phyloP scores from a whole-genome alignment of 1,284 basidiomycete genomes.

The Marasmius fiardii region DNA sequence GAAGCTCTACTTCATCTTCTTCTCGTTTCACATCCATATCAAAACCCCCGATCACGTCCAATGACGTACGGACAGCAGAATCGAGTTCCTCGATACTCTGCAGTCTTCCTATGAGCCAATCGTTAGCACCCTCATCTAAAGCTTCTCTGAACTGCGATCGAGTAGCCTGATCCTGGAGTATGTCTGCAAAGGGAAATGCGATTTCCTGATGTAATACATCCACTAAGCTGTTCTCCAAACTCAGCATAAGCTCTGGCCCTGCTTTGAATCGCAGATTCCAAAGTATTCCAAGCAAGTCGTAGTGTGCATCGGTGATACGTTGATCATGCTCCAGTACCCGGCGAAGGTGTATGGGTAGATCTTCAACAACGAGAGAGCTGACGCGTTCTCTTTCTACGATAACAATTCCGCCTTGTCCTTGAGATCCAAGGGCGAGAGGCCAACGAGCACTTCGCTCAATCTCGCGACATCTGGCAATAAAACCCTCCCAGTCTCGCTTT shows the following conservation, averaged over 20 bases:
- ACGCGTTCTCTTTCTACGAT: constrained; percentile 79
- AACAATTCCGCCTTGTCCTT: constrained; percentile 50
- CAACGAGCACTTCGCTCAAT: constrained; percentile 82
- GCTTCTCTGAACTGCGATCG: constrained; percentile 47
- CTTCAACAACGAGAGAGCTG: constrained; percentile 59
- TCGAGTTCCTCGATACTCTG: constrained; percentile 55
- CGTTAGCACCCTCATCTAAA: constrained; percentile 54
- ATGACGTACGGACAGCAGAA: constrained; percentile 46
- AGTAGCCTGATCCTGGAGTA: constrained; percentile 62
- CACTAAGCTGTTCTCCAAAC: constrained; percentile 54
- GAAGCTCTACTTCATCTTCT: constrained; percentile 59
- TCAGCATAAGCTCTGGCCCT: constrained; percentile 50
- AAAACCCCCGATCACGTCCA: constrained; percentile 69
- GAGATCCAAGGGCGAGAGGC: constrained; percentile 68
- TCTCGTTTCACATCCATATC: constrained; percentile 71
- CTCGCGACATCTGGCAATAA: constrained; percentile 84
- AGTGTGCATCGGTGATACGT: constrained; percentile 41
- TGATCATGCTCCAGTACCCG: constrained; percentile 40
- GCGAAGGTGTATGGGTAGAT: constrained; percentile 61
- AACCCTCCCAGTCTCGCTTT: constrained; percentile 91
- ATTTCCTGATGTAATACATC: constrained; percentile 72
- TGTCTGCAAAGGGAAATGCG: constrained; percentile 69
- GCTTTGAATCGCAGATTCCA: constrained; percentile 59
- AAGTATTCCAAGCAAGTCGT: constrained; percentile 52
- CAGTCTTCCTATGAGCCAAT: constrained; percentile 59